Evolutionary conservation across 2,329 filamentous ascomycete species (phyloP), one percentile per base, ranked within the genome.

Genomic region (Exserohilum turcica): DNA sequence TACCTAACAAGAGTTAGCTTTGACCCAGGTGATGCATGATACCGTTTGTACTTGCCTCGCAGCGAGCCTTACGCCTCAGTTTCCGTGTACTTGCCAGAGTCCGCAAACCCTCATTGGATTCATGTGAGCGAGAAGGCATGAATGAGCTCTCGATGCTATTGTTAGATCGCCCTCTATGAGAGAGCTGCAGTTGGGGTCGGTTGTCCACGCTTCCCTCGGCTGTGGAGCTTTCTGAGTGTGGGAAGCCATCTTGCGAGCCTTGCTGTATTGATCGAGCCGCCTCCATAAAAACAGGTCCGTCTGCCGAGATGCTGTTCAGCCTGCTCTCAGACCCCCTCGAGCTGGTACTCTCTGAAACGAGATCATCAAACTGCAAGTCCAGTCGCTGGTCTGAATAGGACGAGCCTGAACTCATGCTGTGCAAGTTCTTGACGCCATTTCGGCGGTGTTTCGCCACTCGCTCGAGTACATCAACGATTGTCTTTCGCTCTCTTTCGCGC

Each of bases 381-480:
- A 77, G 66, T 12, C 79, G 78, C 29, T 76, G 73, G 49, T 83
- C 82, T 0, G 82, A 82, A 10, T 79, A 69, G 4, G 82, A 82
- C 1, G 82, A 84, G 43, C 67, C 75, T 32, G 84, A 84, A 19
- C 81, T 82, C 27, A 84, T 61, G 54, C 80, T 77, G 50, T 80
- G 76, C 32, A 82, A 60, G 8, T 77, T 75, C 59, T 77, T 79
- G 7, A 71, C 53, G 9, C 51, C 57, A 13, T 56, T 54, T 6
- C 76, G 75, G 43, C 92, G 89, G 29, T 82, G 86, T 67, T 81
- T 86, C 16, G 89, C 84, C 43, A 92, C 88, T 40, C 86, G 87
- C 59, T 95, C 87, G 43, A 97, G 90, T 31, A 94, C 63, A 18
- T 69, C 65, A 33, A 92, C 76, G 7, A 97, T 84, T 32, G 84